Evolutionary conservation across 2,329 filamentous ascomycete genomes (phyloP), one percentile per base, ranked within the genome.

Genomic region (Ceratocystis alfenasii): DNA sequence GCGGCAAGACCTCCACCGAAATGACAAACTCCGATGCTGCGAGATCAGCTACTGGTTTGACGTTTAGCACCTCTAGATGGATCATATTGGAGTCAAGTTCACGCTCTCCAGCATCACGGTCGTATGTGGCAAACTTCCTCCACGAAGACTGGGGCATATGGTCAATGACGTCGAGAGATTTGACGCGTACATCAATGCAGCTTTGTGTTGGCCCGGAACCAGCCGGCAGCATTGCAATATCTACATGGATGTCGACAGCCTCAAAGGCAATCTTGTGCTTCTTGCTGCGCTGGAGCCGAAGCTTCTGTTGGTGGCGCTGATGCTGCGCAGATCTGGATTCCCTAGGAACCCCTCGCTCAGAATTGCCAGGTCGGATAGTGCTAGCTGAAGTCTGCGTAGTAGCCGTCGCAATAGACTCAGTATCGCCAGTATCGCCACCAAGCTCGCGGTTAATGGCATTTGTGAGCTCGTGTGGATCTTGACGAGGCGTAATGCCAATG

Each of bases 121-220:
- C 89, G 71, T 96, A 96, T 0, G 93, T 97, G 15, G 90, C 87
- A 76, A 99, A 99, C 74, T 96, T 99, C 75, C 89, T 95, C 95
- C 95, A 99, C 0, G 93, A 96, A 2, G 94, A 99, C 0, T 90
- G 93, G 1, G 91, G 90, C 1, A 99, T 83, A 72, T 96, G 90
- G 74, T 99, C 94, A 69, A 94, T 96, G 17, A 99, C 86, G 70
- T 96, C 92, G 12, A 99, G 79, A 67, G 94, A 87, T 48, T 84
- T 82, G 10, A 99, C 80, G 7, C 90, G 85, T 44, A 97, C 78
- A 74, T 96, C 90, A 46, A 97, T 79, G 22, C 91, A 95, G 74
- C 87, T 95, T 72, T 95, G 84, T 0, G 90, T 94, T 74, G 96
- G 91, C 1, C 86, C 88, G 20, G 83, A 84, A 2, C 80, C 83